These are phyloP conservation scores for Clonostachys rosea DNA, from an alignment of 2,329 filamentous ascomycete genomes.

Conservation along the genomic window DNA sequence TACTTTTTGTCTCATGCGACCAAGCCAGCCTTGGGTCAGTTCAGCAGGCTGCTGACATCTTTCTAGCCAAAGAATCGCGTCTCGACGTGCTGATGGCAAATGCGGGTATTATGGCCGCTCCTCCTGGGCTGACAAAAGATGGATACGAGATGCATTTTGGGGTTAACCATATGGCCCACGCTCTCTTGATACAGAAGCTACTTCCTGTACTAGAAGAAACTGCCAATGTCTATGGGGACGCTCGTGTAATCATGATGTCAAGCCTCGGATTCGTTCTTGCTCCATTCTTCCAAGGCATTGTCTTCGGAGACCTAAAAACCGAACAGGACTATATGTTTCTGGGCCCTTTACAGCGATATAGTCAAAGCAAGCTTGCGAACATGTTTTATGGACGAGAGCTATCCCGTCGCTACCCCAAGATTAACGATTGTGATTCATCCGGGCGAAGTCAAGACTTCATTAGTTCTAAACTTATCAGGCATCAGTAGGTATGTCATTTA, in stretches of 20 bases:
- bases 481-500: not conserved
- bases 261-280: conserved; percentile 14
- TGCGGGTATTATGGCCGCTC: conserved; percentile 32
- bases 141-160: conserved; percentile 42
- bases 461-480: not conserved
- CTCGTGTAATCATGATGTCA: conserved; percentile 8
- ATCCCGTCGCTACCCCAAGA: conserved; percentile 7
- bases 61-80: conserved; percentile 19
- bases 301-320: not conserved
- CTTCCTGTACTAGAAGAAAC: conserved; percentile 13
- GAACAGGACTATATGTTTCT: conserved; percentile 8
- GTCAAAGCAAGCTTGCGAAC: conserved; percentile 16
- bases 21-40: conserved; percentile 36
- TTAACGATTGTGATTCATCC: conserved; percentile 10
- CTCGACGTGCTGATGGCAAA: conserved; percentile 38
- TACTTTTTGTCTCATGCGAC: conserved; percentile 31
- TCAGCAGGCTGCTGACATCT: conserved; percentile 25
- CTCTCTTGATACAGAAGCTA: conserved; percentile 31
- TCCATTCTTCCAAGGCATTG: conserved; percentile 7
- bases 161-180: conserved; percentile 39
- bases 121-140: conserved; percentile 26
- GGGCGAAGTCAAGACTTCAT: conserved; percentile 7
- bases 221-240: conserved; percentile 4
- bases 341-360: conserved; percentile 8
- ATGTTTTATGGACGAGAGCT: conserved; percentile 12